Conservation (phyloP, 1,284 basidiomycete genomes). For the Neotropicomus parvogracilis region DNA sequence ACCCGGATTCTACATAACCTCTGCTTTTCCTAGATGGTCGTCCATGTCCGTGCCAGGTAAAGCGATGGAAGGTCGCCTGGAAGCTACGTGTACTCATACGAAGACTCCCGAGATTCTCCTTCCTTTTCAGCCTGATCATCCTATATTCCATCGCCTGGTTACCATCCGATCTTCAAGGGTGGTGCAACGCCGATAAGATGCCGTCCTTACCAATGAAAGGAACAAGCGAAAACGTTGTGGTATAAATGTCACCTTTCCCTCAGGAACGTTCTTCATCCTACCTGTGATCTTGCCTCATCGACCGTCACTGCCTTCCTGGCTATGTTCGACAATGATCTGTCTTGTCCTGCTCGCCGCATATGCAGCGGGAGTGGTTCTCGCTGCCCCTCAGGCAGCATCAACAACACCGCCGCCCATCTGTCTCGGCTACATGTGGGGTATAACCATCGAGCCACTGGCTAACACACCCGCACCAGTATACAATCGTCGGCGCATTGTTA, state of each 20-base stretch:
- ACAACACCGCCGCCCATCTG: constrained; percentile 7
- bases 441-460: constrained; percentile 8
- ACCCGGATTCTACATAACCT: background rate
- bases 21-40: background rate
- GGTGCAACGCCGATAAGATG: background rate
- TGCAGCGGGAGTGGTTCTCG: background rate
- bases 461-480: constrained; percentile 9
- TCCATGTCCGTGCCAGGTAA: background rate
- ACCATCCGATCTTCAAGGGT: constrained; percentile 4
- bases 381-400: constrained; percentile 1
- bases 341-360: constrained; percentile 3
- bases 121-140: constrained; percentile 6
- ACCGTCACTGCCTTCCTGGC: background rate
- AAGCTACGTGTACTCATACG: background rate
- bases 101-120: background rate
- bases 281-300: background rate
- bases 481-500: constrained; percentile 11
- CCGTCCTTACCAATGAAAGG: background rate
- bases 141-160: background rate
- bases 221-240: background rate
- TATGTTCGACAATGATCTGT: constrained; percentile 13
- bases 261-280: background rate
- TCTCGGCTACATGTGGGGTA: constrained; percentile 15
- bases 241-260: constrained; percentile 15
- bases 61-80: background rate